Evolutionary conservation across 805 yeast species (phyloP).

Genomic region (Wickerhamia fluorescens): DNA sequence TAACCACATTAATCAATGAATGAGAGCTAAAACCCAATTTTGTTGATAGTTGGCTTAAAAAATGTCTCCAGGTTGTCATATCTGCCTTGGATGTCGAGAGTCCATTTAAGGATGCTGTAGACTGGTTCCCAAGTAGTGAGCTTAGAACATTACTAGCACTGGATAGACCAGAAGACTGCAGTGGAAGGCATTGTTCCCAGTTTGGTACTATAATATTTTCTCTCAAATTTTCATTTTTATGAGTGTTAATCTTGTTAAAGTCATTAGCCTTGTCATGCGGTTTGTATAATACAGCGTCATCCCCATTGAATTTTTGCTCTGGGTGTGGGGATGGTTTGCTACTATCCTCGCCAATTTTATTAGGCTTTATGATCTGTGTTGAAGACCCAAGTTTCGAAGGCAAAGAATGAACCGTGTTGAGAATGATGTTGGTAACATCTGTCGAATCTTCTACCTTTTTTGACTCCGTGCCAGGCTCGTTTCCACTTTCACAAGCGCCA

Average conservation of each 20-base stretch:
- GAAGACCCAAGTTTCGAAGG: too few species aligned
- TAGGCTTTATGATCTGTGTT: too few species aligned
- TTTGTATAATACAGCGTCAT: conserved; percentile 39
- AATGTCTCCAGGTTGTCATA: conserved; percentile 29
- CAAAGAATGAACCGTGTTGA: conserved; percentile 24
- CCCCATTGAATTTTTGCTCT: conserved; percentile 9
- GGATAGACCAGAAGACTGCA: conserved; percentile 15
- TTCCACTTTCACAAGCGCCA: conserved; percentile 6
- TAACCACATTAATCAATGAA: conserved; percentile 20
- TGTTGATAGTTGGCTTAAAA: conserved; percentile 26
- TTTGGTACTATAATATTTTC: conserved; percentile 37
- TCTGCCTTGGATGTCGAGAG: conserved; percentile 19
- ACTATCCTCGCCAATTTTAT: too few species aligned
- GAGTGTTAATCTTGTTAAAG: conserved; percentile 36
- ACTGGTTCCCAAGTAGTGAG: conserved; percentile 17
- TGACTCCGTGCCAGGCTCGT: conserved; percentile 3
- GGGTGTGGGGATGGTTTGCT: too few species aligned
- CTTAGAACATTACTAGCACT: conserved; percentile 11
- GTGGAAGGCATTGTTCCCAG: conserved; percentile 33
- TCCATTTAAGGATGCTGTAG: conserved; percentile 16
- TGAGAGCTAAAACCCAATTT: conserved; percentile 29
- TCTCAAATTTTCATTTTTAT: conserved; percentile 34
- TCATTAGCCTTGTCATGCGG: conserved; percentile 35
- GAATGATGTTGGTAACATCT: conserved; percentile 19
- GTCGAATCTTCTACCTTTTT: conserved; percentile 8